Percentiles rank a stretch among this genome's conserved stretches.
Evolutionary conservation across 495 filamentous ascomycete species (phyloP).

Genomic region (Neurospora africana): DNA sequence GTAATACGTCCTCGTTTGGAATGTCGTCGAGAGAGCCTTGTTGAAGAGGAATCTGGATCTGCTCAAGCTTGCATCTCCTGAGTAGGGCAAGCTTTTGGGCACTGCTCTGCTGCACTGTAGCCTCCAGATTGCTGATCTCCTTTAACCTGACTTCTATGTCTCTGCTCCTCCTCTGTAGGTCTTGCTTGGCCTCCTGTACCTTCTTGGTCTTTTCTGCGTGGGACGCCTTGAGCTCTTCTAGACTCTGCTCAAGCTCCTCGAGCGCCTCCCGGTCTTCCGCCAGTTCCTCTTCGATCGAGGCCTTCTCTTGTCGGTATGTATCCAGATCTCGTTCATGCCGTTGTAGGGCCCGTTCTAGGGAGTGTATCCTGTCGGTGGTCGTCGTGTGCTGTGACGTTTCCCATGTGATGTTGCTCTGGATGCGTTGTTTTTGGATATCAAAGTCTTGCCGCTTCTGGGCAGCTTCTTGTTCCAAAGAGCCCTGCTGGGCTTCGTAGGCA

Average conservation of each 20-base stretch:
- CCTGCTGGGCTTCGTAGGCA: constrained; percentile 86
- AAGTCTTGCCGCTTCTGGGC: constrained; percentile 80
- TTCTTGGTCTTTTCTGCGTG: constrained; percentile 61
- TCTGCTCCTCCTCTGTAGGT: constrained; percentile 74
- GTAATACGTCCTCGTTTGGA: constrained; percentile 71
- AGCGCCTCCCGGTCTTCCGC: constrained; percentile 65
- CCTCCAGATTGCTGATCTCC: constrained; percentile 65
- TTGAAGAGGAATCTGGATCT: constrained; percentile 74
- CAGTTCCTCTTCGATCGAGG: constrained; percentile 59
- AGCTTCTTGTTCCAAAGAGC: constrained; percentile 78
- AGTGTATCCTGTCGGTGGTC: constrained; percentile 58
- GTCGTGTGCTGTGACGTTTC: constrained; percentile 59
- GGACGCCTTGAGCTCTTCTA: constrained; percentile 55
- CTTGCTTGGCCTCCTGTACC: constrained; percentile 68
- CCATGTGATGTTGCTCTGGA: constrained; percentile 71
- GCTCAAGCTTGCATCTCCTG: constrained; percentile 84
- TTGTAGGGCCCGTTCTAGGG: constrained; percentile 53
- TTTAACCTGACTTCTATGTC: constrained; percentile 72
- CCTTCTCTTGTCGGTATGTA: constrained; percentile 62
- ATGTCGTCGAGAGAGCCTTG: constrained; percentile 76
- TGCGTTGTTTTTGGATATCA: constrained; percentile 65
- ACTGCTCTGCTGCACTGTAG: constrained; percentile 71
- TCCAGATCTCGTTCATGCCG: constrained; percentile 55
- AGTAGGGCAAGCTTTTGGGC: constrained; percentile 74
- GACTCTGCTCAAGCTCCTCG: constrained; percentile 59